A percentile compares a stretch with the other conserved stretches of the same genome.
phyloP scores from a whole-genome alignment of 208 protist species.

The Trypanosoma mega region DNA sequence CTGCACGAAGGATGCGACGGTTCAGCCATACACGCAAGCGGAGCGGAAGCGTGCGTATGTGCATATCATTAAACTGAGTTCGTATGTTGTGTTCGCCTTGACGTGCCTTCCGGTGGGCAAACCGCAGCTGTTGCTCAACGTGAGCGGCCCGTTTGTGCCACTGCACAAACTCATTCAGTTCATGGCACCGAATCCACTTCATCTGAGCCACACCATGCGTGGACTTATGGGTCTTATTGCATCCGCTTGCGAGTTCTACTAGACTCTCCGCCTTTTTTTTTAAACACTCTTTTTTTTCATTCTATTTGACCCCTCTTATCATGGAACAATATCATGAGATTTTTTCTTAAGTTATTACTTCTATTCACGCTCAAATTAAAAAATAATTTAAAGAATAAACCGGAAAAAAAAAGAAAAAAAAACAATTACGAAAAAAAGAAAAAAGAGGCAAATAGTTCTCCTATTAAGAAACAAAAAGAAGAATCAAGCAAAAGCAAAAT shows the following conservation, averaged over 20 bases:
- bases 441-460: too few relatives aligned
- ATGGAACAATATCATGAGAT: too few relatives aligned
- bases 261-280: too few relatives aligned
- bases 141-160: conserved; percentile 63
- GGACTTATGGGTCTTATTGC: conserved; percentile 74
- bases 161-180: conserved; percentile 65
- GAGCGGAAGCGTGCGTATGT: conserved; percentile 71
- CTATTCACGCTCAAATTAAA: too few relatives aligned
- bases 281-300: too few relatives aligned
- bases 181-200: conserved; percentile 70
- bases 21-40: conserved; percentile 43
- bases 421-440: too few relatives aligned
- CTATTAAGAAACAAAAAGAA: too few relatives aligned
- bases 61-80: conserved; percentile 73
- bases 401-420: too few relatives aligned
- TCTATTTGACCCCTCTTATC: too few relatives aligned
- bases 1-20: conserved; percentile 1
- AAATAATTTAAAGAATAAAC: too few relatives aligned
- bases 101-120: conserved; percentile 77
- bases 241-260: conserved; percentile 88
- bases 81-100: conserved; percentile 80
- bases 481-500: too few relatives aligned
- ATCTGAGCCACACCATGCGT: conserved; percentile 70
- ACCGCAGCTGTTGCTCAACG: conserved; percentile 70
- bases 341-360: too few relatives aligned